Conservation (phyloP, 345 rosid species). For the Sisymbrium irio region DNA sequence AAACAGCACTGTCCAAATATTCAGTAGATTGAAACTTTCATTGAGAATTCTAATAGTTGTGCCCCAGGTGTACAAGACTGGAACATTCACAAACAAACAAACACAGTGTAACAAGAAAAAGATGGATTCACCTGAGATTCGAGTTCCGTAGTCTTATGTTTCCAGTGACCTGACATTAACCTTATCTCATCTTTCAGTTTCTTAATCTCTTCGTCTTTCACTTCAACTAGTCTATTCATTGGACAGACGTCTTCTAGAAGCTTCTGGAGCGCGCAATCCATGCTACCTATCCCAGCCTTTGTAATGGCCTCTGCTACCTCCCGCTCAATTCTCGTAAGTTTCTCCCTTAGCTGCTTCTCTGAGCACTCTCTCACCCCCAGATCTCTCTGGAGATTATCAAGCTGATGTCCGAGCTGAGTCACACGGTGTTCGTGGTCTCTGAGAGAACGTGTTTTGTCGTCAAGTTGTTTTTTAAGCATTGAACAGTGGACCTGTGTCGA, state of each 20-base stretch:
- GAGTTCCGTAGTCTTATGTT: constrained; percentile 65
- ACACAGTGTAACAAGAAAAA: neutral
- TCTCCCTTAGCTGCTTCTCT: constrained; percentile 71
- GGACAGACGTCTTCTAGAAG: constrained; percentile 58
- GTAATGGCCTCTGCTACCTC: constrained; percentile 65
- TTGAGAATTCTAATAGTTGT: neutral
- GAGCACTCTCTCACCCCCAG: constrained; percentile 68
- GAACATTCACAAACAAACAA: neutral
- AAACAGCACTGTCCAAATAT: neutral
- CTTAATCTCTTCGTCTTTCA: constrained; percentile 63
- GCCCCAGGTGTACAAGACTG: neutral
- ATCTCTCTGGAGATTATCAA: constrained; percentile 66
- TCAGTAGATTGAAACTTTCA: neutral
- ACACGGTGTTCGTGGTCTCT: constrained; percentile 73
- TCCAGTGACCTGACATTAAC: constrained; percentile 81
- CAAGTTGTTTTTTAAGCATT: constrained; percentile 56
- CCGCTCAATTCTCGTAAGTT: constrained; percentile 60
- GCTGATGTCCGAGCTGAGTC: constrained; percentile 54
- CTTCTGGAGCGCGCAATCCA: constrained; percentile 47
- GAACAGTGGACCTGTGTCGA: constrained; percentile 61
- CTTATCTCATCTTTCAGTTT: constrained; percentile 69
- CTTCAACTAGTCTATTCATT: constrained; percentile 52
- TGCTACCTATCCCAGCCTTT: constrained; percentile 46
- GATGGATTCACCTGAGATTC: constrained; percentile 61
- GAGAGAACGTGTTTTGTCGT: constrained; percentile 59